Evolutionary conservation across 768 basidiomycete species (phyloP), one percentile per base, ranked within the genome.

Genomic region (Hygrophorus pudorinus): DNA sequence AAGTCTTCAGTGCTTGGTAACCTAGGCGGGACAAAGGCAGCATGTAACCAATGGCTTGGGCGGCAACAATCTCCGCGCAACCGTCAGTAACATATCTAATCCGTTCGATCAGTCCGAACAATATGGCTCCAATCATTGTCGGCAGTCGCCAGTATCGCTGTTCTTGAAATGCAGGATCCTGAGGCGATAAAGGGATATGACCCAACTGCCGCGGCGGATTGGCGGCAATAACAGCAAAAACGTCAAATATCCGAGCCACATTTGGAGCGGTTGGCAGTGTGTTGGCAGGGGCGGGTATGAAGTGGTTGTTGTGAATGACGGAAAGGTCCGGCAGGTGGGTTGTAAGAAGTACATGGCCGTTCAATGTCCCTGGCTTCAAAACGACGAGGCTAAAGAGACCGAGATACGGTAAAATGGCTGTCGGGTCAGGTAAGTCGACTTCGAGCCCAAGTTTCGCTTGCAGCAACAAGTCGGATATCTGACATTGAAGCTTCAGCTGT

Each of bases 381-480:
- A n/a, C n/a, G n/a, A n/a, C n/a, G n/a, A n/a, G n/a, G n/a, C n/a
- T n/a, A n/a, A n/a, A n/a, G n/a, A n/a, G n/a, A n/a, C n/a, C n/a
- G n/a, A n/a, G n/a, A n/a, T n/a, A n/a, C n/a, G n/a, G n/a, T n/a
- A n/a, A n/a, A n/a, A n/a, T n/a, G n/a, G n/a, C n/a, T n/a, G n/a
- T n/a, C n/a, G n/a, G n/a, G n/a, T n/a, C n/a, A n/a, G n/a, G n/a
- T n/a, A n/a, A n/a, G n/a, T n/a, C n/a, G n/a, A n/a, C n/a, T n/a
- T n/a, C n/a, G n/a, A n/a, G n/a, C n/a, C n/a, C n/a, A n/a, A n/a
- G n/a, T n/a, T n/a, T n/a, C n/a, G n/a, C n/a, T n/a, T n/a, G 42
- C 42, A n/a, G 24, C 13, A 49, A 41, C 38, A 46, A 42, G 4
- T 36, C 20, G 45, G 41, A 49, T 9, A 49, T 45, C 48, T 49